These are phyloP conservation scores for Diplodia scrobiculata DNA, from an alignment of 2,329 filamentous ascomycete genomes.

Conservation along the genomic window DNA sequence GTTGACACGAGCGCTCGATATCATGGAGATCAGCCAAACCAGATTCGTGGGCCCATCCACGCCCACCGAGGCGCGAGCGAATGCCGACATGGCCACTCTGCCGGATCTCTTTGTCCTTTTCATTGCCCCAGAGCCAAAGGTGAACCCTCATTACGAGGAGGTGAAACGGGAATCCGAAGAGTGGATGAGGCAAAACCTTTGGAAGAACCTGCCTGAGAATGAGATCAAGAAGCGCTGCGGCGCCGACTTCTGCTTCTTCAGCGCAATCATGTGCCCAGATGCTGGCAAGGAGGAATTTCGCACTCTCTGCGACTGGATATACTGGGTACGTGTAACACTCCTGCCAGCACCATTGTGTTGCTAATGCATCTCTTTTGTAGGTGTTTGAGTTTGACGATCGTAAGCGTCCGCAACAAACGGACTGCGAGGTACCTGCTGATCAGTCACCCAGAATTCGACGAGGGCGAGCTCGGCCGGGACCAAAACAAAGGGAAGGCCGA, in stretches of 20 bases:
- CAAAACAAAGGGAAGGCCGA: slow-evolving; percentile 25
- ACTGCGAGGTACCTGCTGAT: background rate
- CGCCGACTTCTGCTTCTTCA: slow-evolving; percentile 29
- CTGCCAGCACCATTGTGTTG: background rate
- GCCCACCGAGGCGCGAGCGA: background rate
- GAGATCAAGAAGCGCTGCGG: slow-evolving; percentile 26
- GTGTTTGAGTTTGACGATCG: slow-evolving; percentile 30
- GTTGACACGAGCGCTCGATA: background rate
- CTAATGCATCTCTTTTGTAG: slow-evolving; percentile 11
- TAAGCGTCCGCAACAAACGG: background rate
- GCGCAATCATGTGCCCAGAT: slow-evolving; percentile 26
- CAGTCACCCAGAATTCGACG: slow-evolving; percentile 25
- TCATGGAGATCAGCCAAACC: slow-evolving; percentile 5
- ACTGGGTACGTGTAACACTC: slow-evolving; percentile 9
- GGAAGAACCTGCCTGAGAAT: slow-evolving; percentile 16
- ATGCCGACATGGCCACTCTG: slow-evolving; percentile 15
- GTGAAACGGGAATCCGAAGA: slow-evolving; percentile 27
- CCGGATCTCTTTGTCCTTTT: slow-evolving; percentile 28
- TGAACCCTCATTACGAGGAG: slow-evolving; percentile 27
- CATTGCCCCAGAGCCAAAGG: slow-evolving; percentile 28
- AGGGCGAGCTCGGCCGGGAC: slow-evolving; percentile 25
- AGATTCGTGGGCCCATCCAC: slow-evolving; percentile 6
- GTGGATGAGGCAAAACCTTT: slow-evolving; percentile 24
- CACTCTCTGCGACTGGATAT: slow-evolving; percentile 27
- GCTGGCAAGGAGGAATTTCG: slow-evolving; percentile 23